phyloP scores from a whole-genome alignment of 768 basidiomycete species.

The Boletellus emodensis region DNA sequence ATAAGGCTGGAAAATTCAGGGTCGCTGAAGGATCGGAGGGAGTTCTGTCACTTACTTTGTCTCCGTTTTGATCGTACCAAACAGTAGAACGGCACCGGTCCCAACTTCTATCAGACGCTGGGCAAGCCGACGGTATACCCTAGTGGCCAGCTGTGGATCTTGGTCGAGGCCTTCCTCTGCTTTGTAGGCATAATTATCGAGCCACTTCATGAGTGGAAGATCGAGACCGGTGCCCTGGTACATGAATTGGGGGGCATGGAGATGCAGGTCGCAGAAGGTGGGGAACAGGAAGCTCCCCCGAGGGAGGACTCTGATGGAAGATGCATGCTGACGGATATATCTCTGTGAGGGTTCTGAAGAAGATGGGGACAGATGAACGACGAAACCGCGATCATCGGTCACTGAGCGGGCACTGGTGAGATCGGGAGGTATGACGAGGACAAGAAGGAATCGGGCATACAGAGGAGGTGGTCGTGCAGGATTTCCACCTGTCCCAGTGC shows the following conservation, averaged over 20 bases:
- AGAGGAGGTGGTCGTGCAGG: conserved; percentile 51
- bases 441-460: conserved; percentile 24
- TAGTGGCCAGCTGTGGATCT: conserved; percentile 53
- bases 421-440: neutral
- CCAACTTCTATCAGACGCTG: conserved; percentile 65
- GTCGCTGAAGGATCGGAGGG: neutral
- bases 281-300: conserved; percentile 68
- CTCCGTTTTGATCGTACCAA: conserved; percentile 79
- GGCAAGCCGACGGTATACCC: conserved; percentile 67
- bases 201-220: conserved; percentile 81
- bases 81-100: conserved; percentile 72
- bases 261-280: conserved; percentile 77
- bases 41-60: conserved; percentile 59
- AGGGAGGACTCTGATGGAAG: conserved; percentile 35
- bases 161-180: conserved; percentile 74
- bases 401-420: conserved; percentile 23
- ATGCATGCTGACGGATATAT: conserved; percentile 23
- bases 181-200: conserved; percentile 76
- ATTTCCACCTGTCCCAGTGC: conserved; percentile 51
- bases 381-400: conserved; percentile 41
- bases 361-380: conserved; percentile 45
- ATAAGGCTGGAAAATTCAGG: conserved; percentile 50
- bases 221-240: conserved; percentile 87
- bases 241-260: conserved; percentile 87
- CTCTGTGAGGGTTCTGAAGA: conserved; percentile 33